Evolutionary conservation across 2,329 filamentous ascomycete species (phyloP).

Genomic region (Fusarium kyushuense): DNA sequence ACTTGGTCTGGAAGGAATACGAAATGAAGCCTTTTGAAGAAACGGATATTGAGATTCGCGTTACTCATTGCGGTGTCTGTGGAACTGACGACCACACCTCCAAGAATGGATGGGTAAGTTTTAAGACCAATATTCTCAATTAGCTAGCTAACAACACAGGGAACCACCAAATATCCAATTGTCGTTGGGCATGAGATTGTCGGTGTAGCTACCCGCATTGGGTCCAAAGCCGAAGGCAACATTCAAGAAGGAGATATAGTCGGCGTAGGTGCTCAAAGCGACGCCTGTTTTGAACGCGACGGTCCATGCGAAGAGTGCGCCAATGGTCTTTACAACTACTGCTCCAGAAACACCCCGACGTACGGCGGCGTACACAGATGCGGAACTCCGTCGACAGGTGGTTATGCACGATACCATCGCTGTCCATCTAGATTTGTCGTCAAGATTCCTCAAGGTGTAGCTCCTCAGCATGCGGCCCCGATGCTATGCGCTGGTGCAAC

Average conservation of each 20-base stretch:
- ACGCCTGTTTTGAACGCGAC: constrained; percentile 68
- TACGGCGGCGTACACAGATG: constrained; percentile 59
- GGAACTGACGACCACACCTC: constrained; percentile 71
- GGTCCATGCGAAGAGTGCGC: constrained; percentile 59
- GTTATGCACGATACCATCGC: constrained; percentile 60
- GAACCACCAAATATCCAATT: constrained; percentile 53
- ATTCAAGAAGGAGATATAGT: constrained; percentile 73
- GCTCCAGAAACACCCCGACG: constrained; percentile 59
- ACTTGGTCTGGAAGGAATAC: constrained; percentile 68
- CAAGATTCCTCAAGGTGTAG: constrained; percentile 78
- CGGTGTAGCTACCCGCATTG: constrained; percentile 67
- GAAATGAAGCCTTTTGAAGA: constrained; percentile 76
- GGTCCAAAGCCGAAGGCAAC: constrained; percentile 57
- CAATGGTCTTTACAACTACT: constrained; percentile 76
- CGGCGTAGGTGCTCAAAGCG: constrained; percentile 76
- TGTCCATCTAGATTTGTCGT: constrained; percentile 57
- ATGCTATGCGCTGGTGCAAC: constrained; percentile 89
- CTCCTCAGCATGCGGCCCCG: constrained; percentile 72
- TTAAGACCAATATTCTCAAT: rapidly evolving
- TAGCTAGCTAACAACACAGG: not conserved
- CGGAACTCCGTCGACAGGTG: constrained; percentile 62
- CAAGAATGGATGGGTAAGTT: constrained; percentile 62
- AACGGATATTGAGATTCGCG: constrained; percentile 72
- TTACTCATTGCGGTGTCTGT: constrained; percentile 76
- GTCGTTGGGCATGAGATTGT: constrained; percentile 76